Evolutionary conservation across 352 stramenopile genomes (phyloP).

Genomic region (Achlya hypogyna): DNA sequence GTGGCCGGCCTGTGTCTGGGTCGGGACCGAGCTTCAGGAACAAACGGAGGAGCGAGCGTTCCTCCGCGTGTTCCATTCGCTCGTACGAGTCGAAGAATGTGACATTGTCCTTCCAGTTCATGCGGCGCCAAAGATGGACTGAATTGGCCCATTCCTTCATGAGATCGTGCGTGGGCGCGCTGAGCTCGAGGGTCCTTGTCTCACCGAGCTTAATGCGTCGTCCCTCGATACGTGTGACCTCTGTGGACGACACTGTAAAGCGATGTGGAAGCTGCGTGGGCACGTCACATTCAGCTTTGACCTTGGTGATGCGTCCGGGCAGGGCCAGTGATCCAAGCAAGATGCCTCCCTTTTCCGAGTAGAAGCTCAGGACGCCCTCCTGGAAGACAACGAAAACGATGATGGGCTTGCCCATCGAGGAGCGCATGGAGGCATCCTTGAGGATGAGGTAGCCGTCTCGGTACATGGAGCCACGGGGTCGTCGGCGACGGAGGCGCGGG

Average conservation of each 20-base stretch:
- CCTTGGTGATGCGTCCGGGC: slow-evolving; percentile 62
- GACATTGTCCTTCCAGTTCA: slow-evolving; percentile 84
- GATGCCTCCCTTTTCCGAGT: slow-evolving; percentile 60
- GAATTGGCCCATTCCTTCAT: slow-evolving; percentile 84
- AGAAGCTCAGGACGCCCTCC: slow-evolving; percentile 61
- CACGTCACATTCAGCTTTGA: slow-evolving; percentile 57
- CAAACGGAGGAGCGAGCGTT: slow-evolving; percentile 43
- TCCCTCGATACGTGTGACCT: slow-evolving; percentile 65
- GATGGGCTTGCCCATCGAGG: not conserved
- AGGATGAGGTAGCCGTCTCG: slow-evolving; percentile 67
- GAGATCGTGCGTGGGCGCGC: slow-evolving; percentile 53
- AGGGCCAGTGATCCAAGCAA: slow-evolving; percentile 52
- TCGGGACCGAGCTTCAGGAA: slow-evolving; percentile 30
- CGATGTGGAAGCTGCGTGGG: slow-evolving; percentile 61
- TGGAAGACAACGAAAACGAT: slow-evolving; percentile 72
- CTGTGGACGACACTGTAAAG: slow-evolving; percentile 55
- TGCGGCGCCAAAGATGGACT: slow-evolving; percentile 70
- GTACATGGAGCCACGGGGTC: slow-evolving; percentile 39
- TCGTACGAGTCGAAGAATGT: slow-evolving; percentile 65
- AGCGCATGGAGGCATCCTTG: slow-evolving; percentile 6
- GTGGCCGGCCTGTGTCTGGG: not conserved
- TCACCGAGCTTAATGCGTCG: slow-evolving; percentile 71
- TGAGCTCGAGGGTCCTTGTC: slow-evolving; percentile 51
- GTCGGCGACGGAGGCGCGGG: not conserved
- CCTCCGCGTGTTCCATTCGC: slow-evolving; percentile 43